A percentile compares a stretch with the other conserved stretches of the same genome.
Evolutionary conservation across 805 yeast species (phyloP).

Genomic region (Schizosaccharomyces osmophilus): DNA sequence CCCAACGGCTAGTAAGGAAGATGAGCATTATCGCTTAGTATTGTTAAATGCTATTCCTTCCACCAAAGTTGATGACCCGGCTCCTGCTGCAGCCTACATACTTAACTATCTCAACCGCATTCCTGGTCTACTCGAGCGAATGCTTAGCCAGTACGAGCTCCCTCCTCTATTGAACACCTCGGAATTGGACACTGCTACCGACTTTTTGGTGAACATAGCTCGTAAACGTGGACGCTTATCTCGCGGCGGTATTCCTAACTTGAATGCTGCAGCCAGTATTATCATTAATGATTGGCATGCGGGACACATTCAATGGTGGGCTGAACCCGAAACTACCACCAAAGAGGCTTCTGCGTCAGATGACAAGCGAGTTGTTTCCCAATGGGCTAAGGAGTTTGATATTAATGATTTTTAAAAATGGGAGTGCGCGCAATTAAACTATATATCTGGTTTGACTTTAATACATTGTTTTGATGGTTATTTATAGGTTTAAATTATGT

Average conservation of each 20-base stretch:
- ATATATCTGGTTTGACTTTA: neutral
- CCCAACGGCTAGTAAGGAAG: slow-evolving; percentile 24
- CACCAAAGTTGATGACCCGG: slow-evolving; percentile 61
- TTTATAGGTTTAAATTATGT: neutral
- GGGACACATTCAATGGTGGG: slow-evolving; percentile 83
- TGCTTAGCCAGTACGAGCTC: slow-evolving; percentile 46
- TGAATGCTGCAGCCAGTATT: slow-evolving; percentile 59
- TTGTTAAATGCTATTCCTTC: slow-evolving; percentile 76
- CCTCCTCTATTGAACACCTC: slow-evolving; percentile 40
- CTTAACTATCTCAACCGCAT: slow-evolving; percentile 37
- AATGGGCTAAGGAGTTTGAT: slow-evolving; percentile 88
- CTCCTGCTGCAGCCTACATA: slow-evolving; percentile 52
- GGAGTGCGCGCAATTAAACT: neutral
- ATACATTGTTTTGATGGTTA: neutral
- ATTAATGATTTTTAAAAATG: slow-evolving; percentile 26
- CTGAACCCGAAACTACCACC: slow-evolving; percentile 22
- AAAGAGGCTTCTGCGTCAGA: slow-evolving; percentile 14
- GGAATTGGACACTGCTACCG: slow-evolving; percentile 43
- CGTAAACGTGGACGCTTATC: slow-evolving; percentile 80
- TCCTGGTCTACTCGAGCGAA: slow-evolving; percentile 27
- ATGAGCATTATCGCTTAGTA: slow-evolving; percentile 47
- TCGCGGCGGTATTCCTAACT: slow-evolving; percentile 77
- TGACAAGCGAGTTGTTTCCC: slow-evolving; percentile 36
- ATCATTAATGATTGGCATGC: slow-evolving; percentile 91
- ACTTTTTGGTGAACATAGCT: slow-evolving; percentile 75